Base-by-base conservation (phyloP, 257 asterid species). In the Fraxinus anomala region DNA sequence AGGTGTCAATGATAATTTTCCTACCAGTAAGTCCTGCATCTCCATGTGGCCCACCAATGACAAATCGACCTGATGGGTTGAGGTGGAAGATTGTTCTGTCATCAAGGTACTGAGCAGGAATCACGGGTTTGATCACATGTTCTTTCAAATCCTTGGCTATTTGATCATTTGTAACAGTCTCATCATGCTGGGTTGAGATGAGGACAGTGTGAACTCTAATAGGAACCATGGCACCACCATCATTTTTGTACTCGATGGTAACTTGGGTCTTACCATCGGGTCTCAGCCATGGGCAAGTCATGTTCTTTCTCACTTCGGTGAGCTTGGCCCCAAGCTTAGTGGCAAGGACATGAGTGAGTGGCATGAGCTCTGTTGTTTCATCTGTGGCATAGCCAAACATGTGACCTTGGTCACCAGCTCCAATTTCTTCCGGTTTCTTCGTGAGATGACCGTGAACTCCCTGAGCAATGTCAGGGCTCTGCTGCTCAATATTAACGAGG, bases 141-240 rank as follows among this genome's bases (percentile, higher is more conserved):
- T 68, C 72, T 31, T 68, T 68, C 72, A 68, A 68, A 68, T 68
- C 72, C 72, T 68, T 68, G 42, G 73, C 73, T 17, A 68, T 68
- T n/a, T 68, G 73, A 30, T 68, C 73, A 11, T 68, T 68, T 14
- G 73, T 68, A 14, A 68, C 73, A 6, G 73, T 68, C 73, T 68
- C 73, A n/a, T 68, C 73, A 68, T 68, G 73, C 44, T 68, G 73
- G 24, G 73, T 68, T 68, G 73, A 68, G 73, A 68, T 68, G 73
- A 68, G 73, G 44, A 68, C 73, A 30, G 73, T 68, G 44, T 68
- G 73, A 14, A 68, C 44, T 31, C 73, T 68, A 34, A 33, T 16
- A 31, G 73, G 73, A 30, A 68, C 47, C 73, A 68, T 68, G 23
- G 73, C 73, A 31, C 73, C 73, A 33, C 23, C 23, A 14, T 68